Percentiles rank a stretch among this genome's conserved stretches.
Evolutionary conservation across 495 filamentous ascomycete genomes (phyloP).

Genomic region (Lasiosphaeria hispida): DNA sequence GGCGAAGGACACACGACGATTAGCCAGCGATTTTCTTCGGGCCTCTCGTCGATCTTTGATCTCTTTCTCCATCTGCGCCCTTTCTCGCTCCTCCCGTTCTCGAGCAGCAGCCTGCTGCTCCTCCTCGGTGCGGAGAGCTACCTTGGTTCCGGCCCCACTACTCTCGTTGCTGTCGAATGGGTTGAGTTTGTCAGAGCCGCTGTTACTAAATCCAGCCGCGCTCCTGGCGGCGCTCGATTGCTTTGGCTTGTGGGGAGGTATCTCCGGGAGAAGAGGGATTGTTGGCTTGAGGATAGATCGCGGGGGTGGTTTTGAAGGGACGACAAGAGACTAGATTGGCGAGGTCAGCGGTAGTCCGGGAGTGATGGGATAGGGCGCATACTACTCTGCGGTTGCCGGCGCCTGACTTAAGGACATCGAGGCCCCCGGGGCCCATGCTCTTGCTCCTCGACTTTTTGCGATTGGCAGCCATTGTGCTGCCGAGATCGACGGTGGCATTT

Average conservation of each 20-base stretch:
- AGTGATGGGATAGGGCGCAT: conserved; percentile 28
- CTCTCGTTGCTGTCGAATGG: conserved; percentile 48
- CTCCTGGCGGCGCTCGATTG: conserved; percentile 24
- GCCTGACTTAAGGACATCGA: conserved; percentile 75
- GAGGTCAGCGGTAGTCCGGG: neutral
- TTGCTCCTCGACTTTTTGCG: conserved; percentile 87
- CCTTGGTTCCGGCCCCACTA: conserved; percentile 42
- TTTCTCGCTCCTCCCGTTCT: conserved; percentile 71
- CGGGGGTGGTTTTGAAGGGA: conserved; percentile 43
- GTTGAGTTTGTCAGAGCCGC: conserved; percentile 46
- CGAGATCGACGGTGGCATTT: conserved; percentile 65
- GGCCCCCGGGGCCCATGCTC: conserved; percentile 86
- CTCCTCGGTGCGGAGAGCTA: conserved; percentile 66
- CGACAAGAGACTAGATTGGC: conserved; percentile 47
- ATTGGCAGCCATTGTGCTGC: conserved; percentile 38
- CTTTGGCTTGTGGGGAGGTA: conserved; percentile 47
- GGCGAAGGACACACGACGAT: conserved; percentile 93
- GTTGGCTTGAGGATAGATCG: conserved; percentile 86
- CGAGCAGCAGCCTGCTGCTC: conserved; percentile 74
- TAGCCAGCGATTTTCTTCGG: conserved; percentile 85
- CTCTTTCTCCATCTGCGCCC: conserved; percentile 62
- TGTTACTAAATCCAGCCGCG: conserved; percentile 13
- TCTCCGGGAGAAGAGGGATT: conserved; percentile 64
- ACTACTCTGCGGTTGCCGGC: conserved; percentile 81
- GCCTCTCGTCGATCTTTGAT: conserved; percentile 75